A percentile compares a stretch with the other conserved stretches of the same genome.
phyloP scores from a whole-genome alignment of 2,329 filamentous ascomycete genomes.

The Parasarocladium wereldwijsianum region DNA sequence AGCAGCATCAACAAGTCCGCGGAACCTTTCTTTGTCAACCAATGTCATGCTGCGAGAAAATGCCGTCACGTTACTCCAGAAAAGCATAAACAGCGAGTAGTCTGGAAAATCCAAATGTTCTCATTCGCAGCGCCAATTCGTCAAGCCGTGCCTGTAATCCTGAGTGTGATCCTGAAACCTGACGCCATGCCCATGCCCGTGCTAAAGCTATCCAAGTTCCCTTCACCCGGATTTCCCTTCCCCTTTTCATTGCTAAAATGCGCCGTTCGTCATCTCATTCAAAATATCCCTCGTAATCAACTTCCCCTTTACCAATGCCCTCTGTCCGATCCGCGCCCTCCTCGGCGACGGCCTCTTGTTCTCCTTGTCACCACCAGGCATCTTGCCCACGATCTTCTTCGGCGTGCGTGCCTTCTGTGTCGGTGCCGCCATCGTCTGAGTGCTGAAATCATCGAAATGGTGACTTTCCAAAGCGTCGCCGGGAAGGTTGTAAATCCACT shows the following conservation, averaged over 20 bases:
- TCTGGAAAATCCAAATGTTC: too few relatives aligned
- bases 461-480: constrained; percentile 50
- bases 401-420: constrained; percentile 15
- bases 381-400: constrained; percentile 11
- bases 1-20: too few relatives aligned
- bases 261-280: constrained; percentile 48
- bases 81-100: too few relatives aligned
- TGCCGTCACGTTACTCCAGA: too few relatives aligned
- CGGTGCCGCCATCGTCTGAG: constrained; percentile 27
- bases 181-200: constrained; percentile 4
- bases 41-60: too few relatives aligned
- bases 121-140: too few relatives aligned
- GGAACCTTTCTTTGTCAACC: too few relatives aligned
- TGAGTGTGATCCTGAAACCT: too few relatives aligned
- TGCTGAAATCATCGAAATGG: constrained; percentile 44
- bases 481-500: constrained; percentile 70
- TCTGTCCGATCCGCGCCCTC: constrained; percentile 42
- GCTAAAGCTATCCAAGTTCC: background rate
- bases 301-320: constrained; percentile 48
- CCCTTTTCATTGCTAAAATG: constrained; percentile 21
- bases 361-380: constrained; percentile 23
- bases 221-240: too few relatives aligned
- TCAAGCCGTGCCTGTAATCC: too few relatives aligned
- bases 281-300: constrained; percentile 63
- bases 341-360: constrained; percentile 34